A percentile compares a stretch with the other conserved stretches of the same genome.
Conservation (phyloP, 257 asterid species). For the Anisodus acutangulus region DNA sequence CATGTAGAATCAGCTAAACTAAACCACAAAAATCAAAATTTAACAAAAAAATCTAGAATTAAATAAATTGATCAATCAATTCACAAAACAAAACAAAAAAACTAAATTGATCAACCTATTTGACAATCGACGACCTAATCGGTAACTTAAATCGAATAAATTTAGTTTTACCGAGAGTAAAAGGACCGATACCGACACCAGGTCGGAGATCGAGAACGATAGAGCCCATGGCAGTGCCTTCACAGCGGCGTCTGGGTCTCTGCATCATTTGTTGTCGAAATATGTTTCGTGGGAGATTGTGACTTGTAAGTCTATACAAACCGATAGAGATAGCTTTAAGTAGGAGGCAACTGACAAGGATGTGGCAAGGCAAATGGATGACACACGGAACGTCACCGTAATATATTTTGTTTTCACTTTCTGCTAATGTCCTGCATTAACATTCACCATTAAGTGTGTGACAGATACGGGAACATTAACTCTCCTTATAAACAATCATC, state of each 20-base stretch:
- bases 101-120: not conserved
- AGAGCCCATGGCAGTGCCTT: slow-evolving; percentile 86
- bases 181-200: slow-evolving; percentile 79
- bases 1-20: not conserved
- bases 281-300: not conserved
- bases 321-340: slow-evolving; percentile 8
- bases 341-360: slow-evolving; percentile 15
- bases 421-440: not conserved
- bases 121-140: not conserved
- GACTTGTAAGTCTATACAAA: not conserved
- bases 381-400: not conserved
- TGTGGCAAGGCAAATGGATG: not conserved
- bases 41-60: not conserved
- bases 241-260: slow-evolving; percentile 83
- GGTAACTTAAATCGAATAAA: too few species aligned
- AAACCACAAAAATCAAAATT: not conserved
- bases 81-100: not conserved
- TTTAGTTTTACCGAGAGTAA: slow-evolving; percentile 60
- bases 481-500: too few species aligned
- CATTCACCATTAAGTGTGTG: too few species aligned
- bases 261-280: slow-evolving; percentile 45
- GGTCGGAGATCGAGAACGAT: slow-evolving; percentile 87
- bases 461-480: too few species aligned
- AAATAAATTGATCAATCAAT: not conserved
- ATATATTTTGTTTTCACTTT: not conserved